Evolutionary conservation across 208 protist genomes (phyloP), one percentile per base, ranked within the genome.

Genomic region (Trypanosoma vivax): DNA sequence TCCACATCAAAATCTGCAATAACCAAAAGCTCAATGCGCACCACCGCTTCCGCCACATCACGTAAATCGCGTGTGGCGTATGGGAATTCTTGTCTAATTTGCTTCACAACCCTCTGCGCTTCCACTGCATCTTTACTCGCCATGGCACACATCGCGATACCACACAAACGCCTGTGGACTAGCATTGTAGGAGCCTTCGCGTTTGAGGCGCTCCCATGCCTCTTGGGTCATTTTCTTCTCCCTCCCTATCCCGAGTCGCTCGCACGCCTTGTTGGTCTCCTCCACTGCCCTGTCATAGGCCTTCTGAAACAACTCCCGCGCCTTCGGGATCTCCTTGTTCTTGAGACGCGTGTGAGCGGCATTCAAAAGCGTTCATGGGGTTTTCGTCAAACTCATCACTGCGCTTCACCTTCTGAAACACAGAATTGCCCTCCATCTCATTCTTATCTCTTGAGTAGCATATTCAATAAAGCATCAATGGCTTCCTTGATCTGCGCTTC

Each of bases 321-420:
- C 71, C 51, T 90, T 90, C 23, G 43, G 46, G 2, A 88, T 57
- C 0, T 94, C 79, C n/a, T 82, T 86, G 6, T 70, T 64, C 45
- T 82, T 69, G 42, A 90, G 51, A 53, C 81, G 68, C n/a, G 60
- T 64, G 45, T 83, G 78, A 2, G 82, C 86, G 1, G 69, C 61
- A 14, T 76, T 65, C 40, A 94, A 62, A 18, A 94, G 62, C 18
- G 86, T 94, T 13, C 74, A 90, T 83, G 31, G 83, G 71, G 54
- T 94, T 94, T 47, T 94, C 86, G 35, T 94, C 86, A 58, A 89
- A 76, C 50, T 88, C 75, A 72, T 92, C 85, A 24, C 21, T 65
- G 9, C 73, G 68, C 39, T 86, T 81, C 19, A 87, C 48, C 27
- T 80, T 73, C 14, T 84, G 60, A 19, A 71, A 74, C n/a, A 76